These are phyloP conservation scores for Nakazawaea ernobii DNA, from an alignment of 805 yeast genomes.

Conservation along the genomic window DNA sequence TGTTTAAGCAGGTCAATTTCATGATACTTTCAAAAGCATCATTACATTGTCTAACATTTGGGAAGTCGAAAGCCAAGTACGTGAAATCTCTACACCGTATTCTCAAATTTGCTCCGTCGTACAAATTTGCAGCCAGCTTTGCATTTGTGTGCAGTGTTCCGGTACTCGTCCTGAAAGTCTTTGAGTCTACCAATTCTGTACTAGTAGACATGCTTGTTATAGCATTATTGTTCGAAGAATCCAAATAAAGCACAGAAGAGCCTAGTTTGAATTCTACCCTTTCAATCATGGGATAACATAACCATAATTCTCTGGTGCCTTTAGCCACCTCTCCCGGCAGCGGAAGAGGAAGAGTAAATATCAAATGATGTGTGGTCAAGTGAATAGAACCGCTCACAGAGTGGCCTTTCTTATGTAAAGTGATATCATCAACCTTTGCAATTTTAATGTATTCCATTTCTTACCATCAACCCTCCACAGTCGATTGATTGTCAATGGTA, in stretches of 20 bases:
- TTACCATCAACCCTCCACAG: background rate
- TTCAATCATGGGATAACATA: slow-evolving; percentile 81
- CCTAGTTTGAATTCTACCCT: slow-evolving; percentile 54
- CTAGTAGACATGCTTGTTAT: slow-evolving; percentile 11
- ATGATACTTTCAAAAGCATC: slow-evolving; percentile 73
- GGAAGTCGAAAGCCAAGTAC: slow-evolving; percentile 71
- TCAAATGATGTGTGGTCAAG: slow-evolving; percentile 70
- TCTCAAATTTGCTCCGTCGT: slow-evolving; percentile 49
- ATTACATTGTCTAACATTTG: slow-evolving; percentile 47
- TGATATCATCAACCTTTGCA: slow-evolving; percentile 40
- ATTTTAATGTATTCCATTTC: slow-evolving; percentile 54
- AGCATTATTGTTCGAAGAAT: slow-evolving; percentile 3
- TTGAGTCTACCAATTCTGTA: slow-evolving; percentile 3
- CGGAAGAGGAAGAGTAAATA: slow-evolving; percentile 40
- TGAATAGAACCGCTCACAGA: slow-evolving; percentile 56
- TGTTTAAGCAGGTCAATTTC: slow-evolving; percentile 52
- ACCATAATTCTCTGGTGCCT: slow-evolving; percentile 70
- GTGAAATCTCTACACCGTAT: slow-evolving; percentile 82
- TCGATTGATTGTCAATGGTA: too few species aligned
- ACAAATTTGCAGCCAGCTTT: slow-evolving; percentile 15
- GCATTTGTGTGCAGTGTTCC: slow-evolving; percentile 5
- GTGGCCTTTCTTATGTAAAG: slow-evolving; percentile 53
- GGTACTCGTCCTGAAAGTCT: slow-evolving; percentile 5
- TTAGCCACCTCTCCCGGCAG: slow-evolving; percentile 16
- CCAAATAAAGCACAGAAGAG: slow-evolving; percentile 31